These are phyloP conservation scores for Obelidium mucronatum DNA, from an alignment of 192 early-diverging fungal species.

Conservation along the genomic window DNA sequence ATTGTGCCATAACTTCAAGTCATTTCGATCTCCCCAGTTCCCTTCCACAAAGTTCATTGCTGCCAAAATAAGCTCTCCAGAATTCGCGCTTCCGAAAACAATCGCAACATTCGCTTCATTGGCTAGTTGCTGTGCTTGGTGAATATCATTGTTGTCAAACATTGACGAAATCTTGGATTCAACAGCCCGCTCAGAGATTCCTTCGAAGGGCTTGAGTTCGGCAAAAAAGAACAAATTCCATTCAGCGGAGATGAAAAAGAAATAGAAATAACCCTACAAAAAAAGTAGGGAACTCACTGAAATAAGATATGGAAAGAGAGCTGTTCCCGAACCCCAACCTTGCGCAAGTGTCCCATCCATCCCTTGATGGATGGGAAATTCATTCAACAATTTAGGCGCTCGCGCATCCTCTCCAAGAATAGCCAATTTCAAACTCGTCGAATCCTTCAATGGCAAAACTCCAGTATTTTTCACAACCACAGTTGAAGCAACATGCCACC, in stretches of 20 bases:
- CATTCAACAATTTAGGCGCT: constrained; percentile 39
- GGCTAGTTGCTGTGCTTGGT: constrained; percentile 14
- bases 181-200: constrained; percentile 25
- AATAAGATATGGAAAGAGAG: constrained; percentile 52
- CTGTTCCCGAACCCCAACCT: constrained; percentile 56
- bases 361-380: constrained; percentile 29
- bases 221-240: no score
- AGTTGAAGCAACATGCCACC: constrained; percentile 47
- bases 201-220: constrained; percentile 22
- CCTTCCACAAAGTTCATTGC: constrained; percentile 54
- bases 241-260: neutral
- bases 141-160: constrained; percentile 33
- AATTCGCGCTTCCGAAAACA: constrained; percentile 50
- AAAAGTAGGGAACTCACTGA: constrained; percentile 23
- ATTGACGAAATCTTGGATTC: neutral
- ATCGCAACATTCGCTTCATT: constrained; percentile 37
- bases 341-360: constrained; percentile 43
- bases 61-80: constrained; percentile 33
- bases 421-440: constrained; percentile 34
- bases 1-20: constrained; percentile 62
- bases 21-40: constrained; percentile 63
- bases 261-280: neutral
- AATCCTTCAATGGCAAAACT: constrained; percentile 44
- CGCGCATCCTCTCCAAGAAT: constrained; percentile 54
- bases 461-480: constrained; percentile 51